Conservation (phyloP, 2,329 filamentous ascomycete species). For the Teratosphaeria viscida region DNA sequence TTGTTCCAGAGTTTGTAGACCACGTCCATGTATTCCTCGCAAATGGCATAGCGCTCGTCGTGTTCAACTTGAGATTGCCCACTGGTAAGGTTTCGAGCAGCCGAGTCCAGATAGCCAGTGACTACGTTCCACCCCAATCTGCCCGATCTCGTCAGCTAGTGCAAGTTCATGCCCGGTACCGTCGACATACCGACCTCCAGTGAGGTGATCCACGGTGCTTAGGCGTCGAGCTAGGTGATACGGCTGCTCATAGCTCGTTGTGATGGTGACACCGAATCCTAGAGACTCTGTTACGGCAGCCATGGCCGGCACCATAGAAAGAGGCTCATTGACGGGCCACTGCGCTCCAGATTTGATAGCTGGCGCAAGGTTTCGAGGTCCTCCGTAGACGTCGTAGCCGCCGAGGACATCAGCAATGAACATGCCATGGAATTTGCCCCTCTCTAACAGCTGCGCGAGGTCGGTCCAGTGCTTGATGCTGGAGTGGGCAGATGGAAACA, state of each 20-base stretch:
- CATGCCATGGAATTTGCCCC: slow-evolving; percentile 52
- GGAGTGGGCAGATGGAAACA: slow-evolving; percentile 43
- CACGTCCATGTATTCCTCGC: slow-evolving; percentile 52
- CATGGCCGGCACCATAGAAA: slow-evolving; percentile 55
- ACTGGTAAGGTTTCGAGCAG: slow-evolving; percentile 50
- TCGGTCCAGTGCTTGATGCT: slow-evolving; percentile 54
- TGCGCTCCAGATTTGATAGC: slow-evolving; percentile 39
- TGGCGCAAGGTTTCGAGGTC: slow-evolving; percentile 9
- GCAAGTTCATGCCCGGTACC: not conserved
- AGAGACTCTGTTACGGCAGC: slow-evolving; percentile 54
- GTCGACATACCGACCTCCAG: slow-evolving; percentile 31
- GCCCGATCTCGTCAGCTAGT: slow-evolving; percentile 31
- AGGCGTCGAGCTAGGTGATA: slow-evolving; percentile 54
- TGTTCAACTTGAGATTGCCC: slow-evolving; percentile 49
- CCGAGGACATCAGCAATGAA: slow-evolving; percentile 59
- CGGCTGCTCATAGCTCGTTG: slow-evolving; percentile 52
- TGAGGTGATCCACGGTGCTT: slow-evolving; percentile 53
- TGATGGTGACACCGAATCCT: slow-evolving; percentile 52
- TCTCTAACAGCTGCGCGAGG: slow-evolving; percentile 51
- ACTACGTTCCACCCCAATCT: slow-evolving; percentile 59
- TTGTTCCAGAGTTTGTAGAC: slow-evolving; percentile 53
- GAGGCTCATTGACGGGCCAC: slow-evolving; percentile 54
- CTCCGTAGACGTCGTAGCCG: slow-evolving; percentile 51
- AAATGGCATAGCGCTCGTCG: slow-evolving; percentile 50
- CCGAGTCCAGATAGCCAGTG: slow-evolving; percentile 52